A percentile compares a stretch with the other conserved stretches of the same genome.
Evolutionary conservation across 768 basidiomycete species (phyloP).

Genomic region (Mycena capillaripes): DNA sequence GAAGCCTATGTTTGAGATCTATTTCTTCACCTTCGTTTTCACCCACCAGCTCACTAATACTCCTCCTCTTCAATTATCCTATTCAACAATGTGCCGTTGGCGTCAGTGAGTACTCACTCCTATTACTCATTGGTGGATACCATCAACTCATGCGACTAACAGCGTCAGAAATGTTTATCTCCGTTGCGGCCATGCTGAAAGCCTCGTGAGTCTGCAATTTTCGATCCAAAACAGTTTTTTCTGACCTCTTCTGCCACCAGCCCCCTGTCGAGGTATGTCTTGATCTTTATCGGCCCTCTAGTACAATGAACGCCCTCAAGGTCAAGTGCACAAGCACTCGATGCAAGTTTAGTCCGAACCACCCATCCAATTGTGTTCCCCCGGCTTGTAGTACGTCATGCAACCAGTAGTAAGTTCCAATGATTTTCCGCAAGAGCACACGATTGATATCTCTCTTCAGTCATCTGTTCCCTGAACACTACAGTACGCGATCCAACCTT

Average conservation of each 20-base stretch:
- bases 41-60: not conserved
- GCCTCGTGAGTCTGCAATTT: slow-evolving; percentile 35
- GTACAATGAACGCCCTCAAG: too few relatives aligned
- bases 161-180: too few relatives aligned
- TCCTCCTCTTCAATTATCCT: not conserved
- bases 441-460: too few relatives aligned
- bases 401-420: slow-evolving; percentile 60
- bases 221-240: not conserved
- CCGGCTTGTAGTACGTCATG: slow-evolving; percentile 59
- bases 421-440: not conserved
- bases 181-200: too few relatives aligned
- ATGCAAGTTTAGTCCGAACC: slow-evolving; percentile 70
- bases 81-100: too few relatives aligned
- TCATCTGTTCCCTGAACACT: slow-evolving; percentile 60
- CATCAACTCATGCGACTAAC: too few relatives aligned
- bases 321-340: slow-evolving; percentile 55
- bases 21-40: not conserved
- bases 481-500: slow-evolving; percentile 49
- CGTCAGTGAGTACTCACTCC: too few relatives aligned
- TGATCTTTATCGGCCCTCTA: not conserved
- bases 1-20: too few relatives aligned
- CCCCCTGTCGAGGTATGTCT: slow-evolving; percentile 24
- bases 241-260: slow-evolving; percentile 31
- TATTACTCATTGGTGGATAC: slow-evolving; percentile 49
- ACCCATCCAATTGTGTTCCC: slow-evolving; percentile 59